Evolutionary conservation across 2,329 filamentous ascomycete genomes (phyloP), one percentile per base, ranked within the genome.

Genomic region (Diplodia intermedia): DNA sequence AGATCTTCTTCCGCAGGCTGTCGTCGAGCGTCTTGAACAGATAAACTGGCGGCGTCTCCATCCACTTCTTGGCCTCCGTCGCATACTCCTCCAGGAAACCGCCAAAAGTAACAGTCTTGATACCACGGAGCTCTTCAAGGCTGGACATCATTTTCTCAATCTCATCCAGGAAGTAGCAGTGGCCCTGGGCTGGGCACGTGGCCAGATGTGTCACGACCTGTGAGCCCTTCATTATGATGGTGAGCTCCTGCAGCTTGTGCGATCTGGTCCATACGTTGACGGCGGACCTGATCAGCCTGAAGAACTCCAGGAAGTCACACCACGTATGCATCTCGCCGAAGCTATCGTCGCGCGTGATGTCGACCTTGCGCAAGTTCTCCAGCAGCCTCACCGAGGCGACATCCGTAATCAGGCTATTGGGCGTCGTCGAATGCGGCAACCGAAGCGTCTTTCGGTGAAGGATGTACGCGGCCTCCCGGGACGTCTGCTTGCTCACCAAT

Each of bases 291-390:
- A 67, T 67, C 31, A 67, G 36, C 33, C 56, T 50, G 56, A 67
- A 67, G 49, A 62, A 67, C 38, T 67, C 66, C 43, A 67, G 43
- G 23, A 67, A 40, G 49, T 67, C 66, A 33, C 66, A 67, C 66
- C 66, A 67, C 20, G 50, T 53, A 26, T 67, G 66, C 43, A 61
- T 57, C 40, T 68, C 67, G 52, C 53, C 67, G 33, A 53, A 55
- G 50, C 60, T 57, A n/a, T 55, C 26, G 23, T 65, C 57, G 43
- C 67, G 60, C 36, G 67, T 65, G 14, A 68, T 40, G 52, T 65
- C 52, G 52, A 68, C 61, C 47, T 65, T 56, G 29, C 47, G 57
- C 60, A 68, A 12, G 36, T 66, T 68, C 52, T 57, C 50, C 31
- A 68, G 52, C 26, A 68, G 14, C 2, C 18, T 23, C 33, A 18